These are phyloP conservation scores for Alternaria sp. DNA, from an alignment of 2,329 filamentous ascomycete genomes.

Conservation along the genomic window DNA sequence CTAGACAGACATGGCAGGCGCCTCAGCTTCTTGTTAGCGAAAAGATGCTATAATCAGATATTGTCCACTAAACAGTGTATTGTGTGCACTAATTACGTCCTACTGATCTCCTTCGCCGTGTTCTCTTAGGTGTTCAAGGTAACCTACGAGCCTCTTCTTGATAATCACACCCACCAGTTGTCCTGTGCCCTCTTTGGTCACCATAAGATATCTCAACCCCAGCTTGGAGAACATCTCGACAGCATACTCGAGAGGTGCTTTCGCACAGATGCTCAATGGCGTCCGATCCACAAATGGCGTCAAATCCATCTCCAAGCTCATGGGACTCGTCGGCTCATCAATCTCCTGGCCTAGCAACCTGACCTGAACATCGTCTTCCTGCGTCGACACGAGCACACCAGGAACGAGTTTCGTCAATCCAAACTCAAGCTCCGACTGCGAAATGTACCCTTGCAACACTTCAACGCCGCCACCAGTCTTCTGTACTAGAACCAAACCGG, in stretches of 20 bases:
- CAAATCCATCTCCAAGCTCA: constrained; percentile 50
- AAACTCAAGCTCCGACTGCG: constrained; percentile 61
- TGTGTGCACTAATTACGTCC: neutral
- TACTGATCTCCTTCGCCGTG: neutral
- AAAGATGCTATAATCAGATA: constrained; percentile 41
- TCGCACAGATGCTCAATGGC: constrained; percentile 58
- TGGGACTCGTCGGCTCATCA: constrained; percentile 30
- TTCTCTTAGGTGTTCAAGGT: constrained; percentile 51
- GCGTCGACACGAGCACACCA: constrained; percentile 6
- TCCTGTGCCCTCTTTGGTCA: constrained; percentile 60
- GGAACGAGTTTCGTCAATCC: constrained; percentile 50
- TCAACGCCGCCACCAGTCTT: constrained; percentile 17
- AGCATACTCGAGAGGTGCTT: constrained; percentile 64
- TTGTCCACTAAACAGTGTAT: constrained; percentile 7
- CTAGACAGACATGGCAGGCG: constrained; percentile 16
- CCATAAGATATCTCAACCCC: constrained; percentile 62
- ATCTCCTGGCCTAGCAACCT: constrained; percentile 48
- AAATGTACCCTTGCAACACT: constrained; percentile 63
- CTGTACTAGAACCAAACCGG: constrained; percentile 63
- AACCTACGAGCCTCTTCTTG: constrained; percentile 64
- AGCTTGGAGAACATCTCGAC: constrained; percentile 67
- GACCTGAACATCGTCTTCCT: constrained; percentile 38
- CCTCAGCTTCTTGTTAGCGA: constrained; percentile 45
- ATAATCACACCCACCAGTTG: constrained; percentile 61
- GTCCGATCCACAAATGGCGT: constrained; percentile 61